Base-by-base conservation (phyloP, 2,329 filamentous ascomycete genomes). In the Scytalidium lignicola region DNA sequence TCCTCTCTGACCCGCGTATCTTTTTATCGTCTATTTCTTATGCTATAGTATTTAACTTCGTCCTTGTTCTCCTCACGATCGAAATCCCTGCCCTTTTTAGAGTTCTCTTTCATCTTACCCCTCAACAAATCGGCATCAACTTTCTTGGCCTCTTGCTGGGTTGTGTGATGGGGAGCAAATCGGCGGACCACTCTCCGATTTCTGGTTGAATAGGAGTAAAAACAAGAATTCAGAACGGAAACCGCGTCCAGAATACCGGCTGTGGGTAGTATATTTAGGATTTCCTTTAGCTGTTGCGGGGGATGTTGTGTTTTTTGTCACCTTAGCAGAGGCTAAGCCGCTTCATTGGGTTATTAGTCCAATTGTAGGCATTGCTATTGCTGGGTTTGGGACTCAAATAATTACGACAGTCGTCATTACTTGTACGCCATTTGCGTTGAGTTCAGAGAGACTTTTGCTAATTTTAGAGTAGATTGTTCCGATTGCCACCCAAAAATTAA, bases 321-420 rank as follows among this genome's bases (percentile, higher is more conserved):
- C 75, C 50, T 68, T 73, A 0, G 63, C 75, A 40, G 65, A 73
- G 19, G 72, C 74, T 1, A 57, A 61, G 0, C 58, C 65, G 0
- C 62, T 66, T 0, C 60, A 70, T 2, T 83, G 76, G 74, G 77
- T 81, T 48, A 70, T 82, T 4, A 79, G 76, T 0, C 80, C 80
- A 0, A 66, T 80, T 13, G 58, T 82, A 13, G 79, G 79, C 3
- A 71, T 70, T 7, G 78, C 70, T 2, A 73, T 78, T 53, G 70
- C 68, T 0, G 74, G 72, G 0, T 74, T 71, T 3, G 80, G 80
- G 0, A 82, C 81, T 51, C 80, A 83, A 61, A 74, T 84, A 39
- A 70, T 82, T 15, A 83, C 80, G 0, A 83, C 80, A 0, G 74
- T 82, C 2, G 59, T 80, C 40, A 75, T 81, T 21, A 82, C 80